These are phyloP conservation scores for Pyrenophora seminiperda DNA, from an alignment of 2,329 filamentous ascomycete species.

Conservation along the genomic window DNA sequence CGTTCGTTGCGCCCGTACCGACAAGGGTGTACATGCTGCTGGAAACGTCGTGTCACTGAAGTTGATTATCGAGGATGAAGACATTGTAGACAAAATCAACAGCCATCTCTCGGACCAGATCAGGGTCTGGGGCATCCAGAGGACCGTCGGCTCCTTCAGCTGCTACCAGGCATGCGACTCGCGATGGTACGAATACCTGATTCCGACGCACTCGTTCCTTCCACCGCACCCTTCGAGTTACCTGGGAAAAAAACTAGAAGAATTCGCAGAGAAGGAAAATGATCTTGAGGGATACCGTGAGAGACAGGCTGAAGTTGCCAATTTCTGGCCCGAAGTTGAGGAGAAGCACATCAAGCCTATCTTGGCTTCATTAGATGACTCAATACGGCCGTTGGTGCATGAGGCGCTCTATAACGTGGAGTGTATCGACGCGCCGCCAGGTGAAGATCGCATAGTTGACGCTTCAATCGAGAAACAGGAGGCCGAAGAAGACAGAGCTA, in stretches of 20 bases:
- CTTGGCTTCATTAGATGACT: slow-evolving; percentile 64
- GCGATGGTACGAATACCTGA: slow-evolving; percentile 94
- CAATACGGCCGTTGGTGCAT: slow-evolving; percentile 66
- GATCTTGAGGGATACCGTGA: slow-evolving; percentile 70
- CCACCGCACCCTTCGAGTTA: slow-evolving; percentile 90
- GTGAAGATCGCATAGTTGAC: slow-evolving; percentile 43
- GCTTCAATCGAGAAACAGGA: slow-evolving; percentile 29
- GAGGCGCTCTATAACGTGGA: slow-evolving; percentile 60
- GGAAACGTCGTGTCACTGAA: slow-evolving; percentile 96
- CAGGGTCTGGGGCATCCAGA: slow-evolving; percentile 89
- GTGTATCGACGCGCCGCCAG: slow-evolving; percentile 30
- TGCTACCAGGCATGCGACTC: slow-evolving; percentile 96
- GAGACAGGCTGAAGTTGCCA: slow-evolving; percentile 75
- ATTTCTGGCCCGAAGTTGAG: slow-evolving; percentile 84
- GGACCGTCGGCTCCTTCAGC: slow-evolving; percentile 89
- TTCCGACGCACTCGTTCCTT: slow-evolving; percentile 89
- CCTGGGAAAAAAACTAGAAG: slow-evolving; percentile 80
- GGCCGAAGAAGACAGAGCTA: slow-evolving; percentile 8
- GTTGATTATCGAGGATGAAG: slow-evolving; percentile 88
- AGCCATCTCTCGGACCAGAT: slow-evolving; percentile 83
- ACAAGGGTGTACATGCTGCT: slow-evolving; percentile 96
- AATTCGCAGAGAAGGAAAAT: slow-evolving; percentile 74
- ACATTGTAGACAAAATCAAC: slow-evolving; percentile 92
- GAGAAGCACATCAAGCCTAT: slow-evolving; percentile 77
- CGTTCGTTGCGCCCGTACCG: slow-evolving; percentile 90